Evolutionary conservation across 2,329 filamentous ascomycete genomes (phyloP), one percentile per base, ranked within the genome.

Genomic region (Beauveria sp.): DNA sequence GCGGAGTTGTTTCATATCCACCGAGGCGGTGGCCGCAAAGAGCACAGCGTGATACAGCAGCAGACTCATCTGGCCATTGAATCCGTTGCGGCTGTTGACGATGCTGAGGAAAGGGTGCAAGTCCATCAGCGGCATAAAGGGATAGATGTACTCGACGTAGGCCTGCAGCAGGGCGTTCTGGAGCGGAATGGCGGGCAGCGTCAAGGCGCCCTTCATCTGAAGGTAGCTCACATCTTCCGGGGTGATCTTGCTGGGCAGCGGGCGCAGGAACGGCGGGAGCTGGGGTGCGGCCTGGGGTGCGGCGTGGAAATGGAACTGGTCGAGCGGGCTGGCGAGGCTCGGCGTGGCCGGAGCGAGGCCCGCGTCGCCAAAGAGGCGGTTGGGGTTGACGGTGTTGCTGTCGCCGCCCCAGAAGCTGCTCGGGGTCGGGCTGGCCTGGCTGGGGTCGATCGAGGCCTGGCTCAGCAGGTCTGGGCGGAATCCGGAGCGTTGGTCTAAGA

Each of bases 11-110:
- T 87, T 84, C 76, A 91, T 88, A 67, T 95, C 91, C 62, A 96
- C 87, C 71, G 95, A 96, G 0, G 93, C 91, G 2, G 90, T 90
- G 1, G 90, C 92, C 1, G 91, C 88, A 72, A 97, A 98, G 91
- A 97, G 96, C 69, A 96, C 88, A 12, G 93, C 90, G 71, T 97
- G 93, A 74, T 96, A 97, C 2, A 97, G 78, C 62, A 97, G 84
- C 67, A 98, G 78, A 75, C 93, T 96, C 69, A 92, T 81, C 70
- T 86, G 87, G 10, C 88, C 87, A 66, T 84, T 81, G 52, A 82
- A 79, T 16, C 89, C 90, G 71, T 95, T 88, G 12, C 81, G 79
- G 62, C 81, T 79, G 67, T 86, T 84, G 65, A 92, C 81, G 50
- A 83, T 80, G 55, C 77, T 70, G 62, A 88, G 70, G 66, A 87